phyloP scores from a whole-genome alignment of 495 filamentous ascomycete species.

The Annulohypoxylon maeteangense region DNA sequence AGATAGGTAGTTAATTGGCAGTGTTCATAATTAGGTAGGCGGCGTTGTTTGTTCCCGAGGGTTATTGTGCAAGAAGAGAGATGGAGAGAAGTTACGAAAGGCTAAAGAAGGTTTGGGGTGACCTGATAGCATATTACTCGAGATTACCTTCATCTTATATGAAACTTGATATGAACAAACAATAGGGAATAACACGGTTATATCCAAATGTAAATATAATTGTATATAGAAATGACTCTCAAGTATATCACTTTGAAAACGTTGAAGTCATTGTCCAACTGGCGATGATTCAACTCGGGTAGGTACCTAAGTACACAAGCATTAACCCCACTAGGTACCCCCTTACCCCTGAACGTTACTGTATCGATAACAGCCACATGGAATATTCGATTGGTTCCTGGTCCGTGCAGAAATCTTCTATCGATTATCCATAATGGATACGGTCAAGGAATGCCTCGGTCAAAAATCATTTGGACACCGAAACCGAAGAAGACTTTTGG shows the following conservation, averaged over 20 bases:
- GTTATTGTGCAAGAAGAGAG: too few species aligned
- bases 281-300: not conserved
- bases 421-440: not conserved
- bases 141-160: not conserved
- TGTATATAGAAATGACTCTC: not conserved
- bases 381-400: not conserved
- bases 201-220: not conserved
- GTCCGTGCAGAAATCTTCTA: not conserved
- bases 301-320: not conserved
- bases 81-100: too few species aligned
- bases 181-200: not conserved
- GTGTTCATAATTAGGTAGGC: too few species aligned
- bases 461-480: slow-evolving; percentile 24
- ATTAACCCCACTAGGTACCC: not conserved
- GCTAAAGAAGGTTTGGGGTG: too few species aligned
- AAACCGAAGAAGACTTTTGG: slow-evolving; percentile 20
- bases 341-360: not conserved
- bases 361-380: not conserved
- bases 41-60: too few species aligned
- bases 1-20: too few species aligned
- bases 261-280: not conserved
- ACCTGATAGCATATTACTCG: too few species aligned
- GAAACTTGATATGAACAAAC: not conserved
- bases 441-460: slow-evolving; percentile 25
- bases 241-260: not conserved